phyloP scores from a whole-genome alignment of 768 basidiomycete species.

The Boletus pseudo-olivaceus region DNA sequence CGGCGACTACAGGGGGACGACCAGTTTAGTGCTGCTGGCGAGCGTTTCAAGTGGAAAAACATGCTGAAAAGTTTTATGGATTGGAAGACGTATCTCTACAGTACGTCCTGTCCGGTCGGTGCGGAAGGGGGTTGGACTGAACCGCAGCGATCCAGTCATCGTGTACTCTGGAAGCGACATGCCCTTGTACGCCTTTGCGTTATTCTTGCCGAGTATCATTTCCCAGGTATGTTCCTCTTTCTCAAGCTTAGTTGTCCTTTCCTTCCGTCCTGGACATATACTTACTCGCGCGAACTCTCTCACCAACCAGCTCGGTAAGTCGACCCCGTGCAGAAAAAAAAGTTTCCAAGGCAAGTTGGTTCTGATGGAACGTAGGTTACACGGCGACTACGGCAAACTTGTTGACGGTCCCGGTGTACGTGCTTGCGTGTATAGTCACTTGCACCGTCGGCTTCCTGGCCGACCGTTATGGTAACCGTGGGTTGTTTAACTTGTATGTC shows the following conservation, averaged over 20 bases:
- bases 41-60: conserved; percentile 54
- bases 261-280: background rate
- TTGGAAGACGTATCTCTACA: conserved; percentile 65
- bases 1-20: conserved; percentile 62
- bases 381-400: conserved; percentile 72
- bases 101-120: conserved; percentile 5
- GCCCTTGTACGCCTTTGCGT: conserved; percentile 72
- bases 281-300: background rate
- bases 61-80: conserved; percentile 59
- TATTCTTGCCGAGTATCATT: conserved; percentile 80
- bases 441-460: conserved; percentile 61
- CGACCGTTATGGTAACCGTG: conserved; percentile 58
- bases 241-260: no score
- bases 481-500: conserved; percentile 60
- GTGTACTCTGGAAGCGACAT: conserved; percentile 55
- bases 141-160: conserved; percentile 40
- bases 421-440: conserved; percentile 63
- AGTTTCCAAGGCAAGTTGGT: background rate
- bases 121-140: background rate
- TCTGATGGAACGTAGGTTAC: conserved; percentile 42
- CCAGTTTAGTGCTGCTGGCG: conserved; percentile 72
- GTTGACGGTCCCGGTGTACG: conserved; percentile 74
- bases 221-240: conserved; percentile 45
- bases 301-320: conserved; percentile 38
- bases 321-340: background rate